A percentile compares a stretch with the other conserved stretches of the same genome.
Evolutionary conservation across 2,329 filamentous ascomycete genomes (phyloP).

Genomic region (Dactylellina cionopaga): DNA sequence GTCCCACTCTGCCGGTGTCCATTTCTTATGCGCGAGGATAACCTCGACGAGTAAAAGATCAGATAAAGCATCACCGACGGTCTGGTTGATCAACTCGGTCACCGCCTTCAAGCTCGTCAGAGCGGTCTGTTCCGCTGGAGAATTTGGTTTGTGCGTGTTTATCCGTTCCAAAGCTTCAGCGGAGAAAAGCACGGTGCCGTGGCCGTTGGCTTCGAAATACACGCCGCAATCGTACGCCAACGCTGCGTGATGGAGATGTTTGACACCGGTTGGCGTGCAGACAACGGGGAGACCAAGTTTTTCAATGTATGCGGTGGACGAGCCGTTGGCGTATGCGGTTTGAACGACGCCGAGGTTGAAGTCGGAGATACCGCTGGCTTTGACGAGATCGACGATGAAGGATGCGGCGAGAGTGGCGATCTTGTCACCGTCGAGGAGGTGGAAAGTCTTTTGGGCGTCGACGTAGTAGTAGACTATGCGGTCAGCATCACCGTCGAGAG

Average conservation of each 20-base stretch:
- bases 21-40: constrained; percentile 93
- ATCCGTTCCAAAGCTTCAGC: constrained; percentile 82
- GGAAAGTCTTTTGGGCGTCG: constrained; percentile 83
- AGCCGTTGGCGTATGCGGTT: constrained; percentile 96
- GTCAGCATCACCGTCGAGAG: constrained; percentile 93
- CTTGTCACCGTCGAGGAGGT: constrained; percentile 93
- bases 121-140: constrained; percentile 88
- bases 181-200: constrained; percentile 95
- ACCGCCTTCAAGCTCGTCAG: constrained; percentile 85
- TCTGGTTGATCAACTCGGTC: constrained; percentile 95
- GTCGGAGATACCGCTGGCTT: constrained; percentile 79
- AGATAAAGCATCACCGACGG: constrained; percentile 92
- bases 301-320: constrained; percentile 91
- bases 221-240: constrained; percentile 94
- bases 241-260: constrained; percentile 97
- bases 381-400: constrained; percentile 89
- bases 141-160: constrained; percentile 78
- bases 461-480: constrained; percentile 94
- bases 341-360: constrained; percentile 94
- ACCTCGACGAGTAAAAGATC: constrained; percentile 97
- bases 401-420: constrained; percentile 94
- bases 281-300: constrained; percentile 87
- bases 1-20: constrained; percentile 90
- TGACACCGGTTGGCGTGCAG: constrained; percentile 94
- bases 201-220: constrained; percentile 98